Percentiles rank a stretch among this genome's conserved stretches.
phyloP scores from a whole-genome alignment of 225 moss, liverwort and hornwort genomes.

The Bryoerythrophyllum caledonicum region DNA sequence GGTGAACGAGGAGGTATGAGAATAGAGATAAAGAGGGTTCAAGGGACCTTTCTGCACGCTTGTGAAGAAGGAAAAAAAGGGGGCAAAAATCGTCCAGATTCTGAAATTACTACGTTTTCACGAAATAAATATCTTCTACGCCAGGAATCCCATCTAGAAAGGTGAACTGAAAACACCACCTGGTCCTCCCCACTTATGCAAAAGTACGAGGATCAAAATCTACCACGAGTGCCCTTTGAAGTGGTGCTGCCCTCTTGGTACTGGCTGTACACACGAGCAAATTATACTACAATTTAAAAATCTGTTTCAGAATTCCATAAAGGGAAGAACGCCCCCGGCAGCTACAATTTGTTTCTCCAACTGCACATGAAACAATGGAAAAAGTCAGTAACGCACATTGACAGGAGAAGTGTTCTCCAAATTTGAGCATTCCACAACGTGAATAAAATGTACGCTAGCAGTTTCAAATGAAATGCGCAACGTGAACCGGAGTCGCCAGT shows the following conservation, averaged over 20 bases:
- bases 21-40: conserved; percentile 31
- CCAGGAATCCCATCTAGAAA: conserved; percentile 19
- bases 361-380: conserved; percentile 28
- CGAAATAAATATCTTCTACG: conserved; percentile 23
- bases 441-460: neutral
- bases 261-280: conserved; percentile 39
- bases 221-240: conserved; percentile 3
- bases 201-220: conserved; percentile 1
- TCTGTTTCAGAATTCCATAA: conserved; percentile 36
- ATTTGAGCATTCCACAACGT: neutral
- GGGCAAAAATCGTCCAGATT: conserved; percentile 4
- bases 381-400: neutral
- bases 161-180: conserved; percentile 9
- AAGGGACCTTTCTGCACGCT: conserved; percentile 16
- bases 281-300: conserved; percentile 19
- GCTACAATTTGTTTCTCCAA: conserved; percentile 59
- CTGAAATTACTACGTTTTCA: conserved; percentile 14
- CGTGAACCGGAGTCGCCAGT: neutral
- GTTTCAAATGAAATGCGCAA: neutral
- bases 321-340: conserved; percentile 48
- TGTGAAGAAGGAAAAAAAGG: neutral
- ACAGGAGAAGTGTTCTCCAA: neutral
- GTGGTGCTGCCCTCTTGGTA: conserved; percentile 18
- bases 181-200: conserved; percentile 18
- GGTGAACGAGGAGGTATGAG: conserved; percentile 4